phyloP scores from a whole-genome alignment of 805 yeast genomes.

The Saturnispora gosingensis region DNA sequence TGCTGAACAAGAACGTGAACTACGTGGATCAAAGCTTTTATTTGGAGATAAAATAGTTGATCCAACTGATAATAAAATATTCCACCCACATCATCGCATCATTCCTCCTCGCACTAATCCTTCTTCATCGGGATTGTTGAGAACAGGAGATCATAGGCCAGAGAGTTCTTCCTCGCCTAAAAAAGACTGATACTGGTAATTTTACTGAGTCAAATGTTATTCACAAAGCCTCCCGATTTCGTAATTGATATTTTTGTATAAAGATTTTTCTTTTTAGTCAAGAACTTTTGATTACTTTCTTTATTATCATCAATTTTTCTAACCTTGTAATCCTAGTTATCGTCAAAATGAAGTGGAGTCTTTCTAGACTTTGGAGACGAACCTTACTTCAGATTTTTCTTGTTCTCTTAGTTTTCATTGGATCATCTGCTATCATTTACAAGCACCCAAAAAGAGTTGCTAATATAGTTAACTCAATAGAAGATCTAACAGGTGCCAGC shows the following conservation, averaged over 20 bases:
- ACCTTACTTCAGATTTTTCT: slow-evolving; percentile 1
- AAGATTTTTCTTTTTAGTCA: neutral
- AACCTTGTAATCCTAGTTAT: neutral
- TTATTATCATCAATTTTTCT: neutral
- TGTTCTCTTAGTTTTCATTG: neutral
- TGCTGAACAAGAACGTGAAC: neutral
- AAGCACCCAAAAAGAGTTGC: slow-evolving; percentile 2
- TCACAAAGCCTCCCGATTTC: neutral
- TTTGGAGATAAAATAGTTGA: slow-evolving; percentile 13
- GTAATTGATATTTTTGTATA: neutral
- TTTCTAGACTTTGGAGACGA: slow-evolving; percentile 5
- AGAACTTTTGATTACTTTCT: neutral
- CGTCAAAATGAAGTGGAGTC: slow-evolving; percentile 1
- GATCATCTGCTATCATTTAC: neutral
- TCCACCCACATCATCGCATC: slow-evolving; percentile 9
- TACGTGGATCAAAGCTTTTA: slow-evolving; percentile 9
- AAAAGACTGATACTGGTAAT: neutral
- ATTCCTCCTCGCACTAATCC: neutral
- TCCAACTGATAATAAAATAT: slow-evolving; percentile 11
- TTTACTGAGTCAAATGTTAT: neutral
- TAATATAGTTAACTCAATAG: slow-evolving; percentile 1
- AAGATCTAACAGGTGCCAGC: slow-evolving; percentile 3
- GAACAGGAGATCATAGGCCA: slow-evolving; percentile 8
- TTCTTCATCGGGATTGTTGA: slow-evolving; percentile 1
- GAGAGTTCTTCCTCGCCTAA: neutral